Percentiles rank a stretch among this genome's conserved stretches.
phyloP scores from a whole-genome alignment of 2,329 filamentous ascomycete species.

The Metarhizium anisopliae region DNA sequence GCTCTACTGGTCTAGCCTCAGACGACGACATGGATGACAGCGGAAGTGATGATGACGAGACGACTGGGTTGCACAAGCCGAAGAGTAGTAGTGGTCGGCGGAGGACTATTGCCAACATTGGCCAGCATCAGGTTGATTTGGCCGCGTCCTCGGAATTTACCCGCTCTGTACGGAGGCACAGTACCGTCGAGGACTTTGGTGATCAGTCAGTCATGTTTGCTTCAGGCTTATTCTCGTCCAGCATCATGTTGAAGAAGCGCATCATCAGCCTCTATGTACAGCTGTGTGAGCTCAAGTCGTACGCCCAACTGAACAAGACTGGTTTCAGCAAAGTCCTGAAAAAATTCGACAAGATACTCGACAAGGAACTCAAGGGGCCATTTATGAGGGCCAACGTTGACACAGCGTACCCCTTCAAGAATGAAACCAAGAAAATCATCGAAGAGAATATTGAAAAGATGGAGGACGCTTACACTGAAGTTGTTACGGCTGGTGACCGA shows the following conservation, averaged over 20 bases:
- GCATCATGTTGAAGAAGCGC: constrained; percentile 86
- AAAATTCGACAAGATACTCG: constrained; percentile 95
- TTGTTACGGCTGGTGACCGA: constrained; percentile 76
- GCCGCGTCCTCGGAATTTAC: constrained; percentile 51
- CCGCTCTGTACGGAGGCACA: constrained; percentile 51
- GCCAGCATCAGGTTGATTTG: constrained; percentile 43
- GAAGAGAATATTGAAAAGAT: constrained; percentile 65
- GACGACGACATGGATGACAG: constrained; percentile 47
- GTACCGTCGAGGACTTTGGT: constrained; percentile 67
- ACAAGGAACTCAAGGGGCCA: constrained; percentile 65
- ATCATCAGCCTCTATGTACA: constrained; percentile 82
- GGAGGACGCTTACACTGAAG: constrained; percentile 69
- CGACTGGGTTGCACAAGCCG: constrained; percentile 40
- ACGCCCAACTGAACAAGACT: constrained; percentile 90
- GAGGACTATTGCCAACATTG: constrained; percentile 26
- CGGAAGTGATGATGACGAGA: constrained; percentile 56
- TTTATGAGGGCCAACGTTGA: constrained; percentile 72
- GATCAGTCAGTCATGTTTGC: constrained; percentile 62
- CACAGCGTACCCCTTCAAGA: constrained; percentile 71
- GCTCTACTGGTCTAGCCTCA: constrained; percentile 34
- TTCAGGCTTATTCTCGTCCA: constrained; percentile 53
- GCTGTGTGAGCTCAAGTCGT: constrained; percentile 91
- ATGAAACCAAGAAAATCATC: constrained; percentile 60
- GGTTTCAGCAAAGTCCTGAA: constrained; percentile 95
- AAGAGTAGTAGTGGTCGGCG: constrained; percentile 30